Base-by-base conservation (phyloP, 2,329 filamentous ascomycete genomes). In the Alternaria hordeiaustralica region DNA sequence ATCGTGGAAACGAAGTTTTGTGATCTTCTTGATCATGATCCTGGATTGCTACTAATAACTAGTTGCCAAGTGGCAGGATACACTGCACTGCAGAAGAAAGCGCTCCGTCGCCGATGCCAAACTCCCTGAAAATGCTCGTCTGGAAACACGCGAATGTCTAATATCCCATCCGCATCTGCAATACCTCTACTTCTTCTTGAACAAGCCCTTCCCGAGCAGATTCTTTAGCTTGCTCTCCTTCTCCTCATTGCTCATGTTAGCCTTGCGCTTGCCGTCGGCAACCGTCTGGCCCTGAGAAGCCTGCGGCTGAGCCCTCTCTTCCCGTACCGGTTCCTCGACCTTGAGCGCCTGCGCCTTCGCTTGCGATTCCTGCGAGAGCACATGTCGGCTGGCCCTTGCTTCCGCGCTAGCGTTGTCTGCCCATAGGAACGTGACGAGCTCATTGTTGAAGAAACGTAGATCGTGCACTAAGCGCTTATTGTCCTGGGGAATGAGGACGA, bases 381-480 rank as follows among this genome's bases (percentile, higher is more conserved):
- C 88, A 15, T 86, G 82, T 23, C 72, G 70, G 80, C 59, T 81
- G 28, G 85, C 85, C 63, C 89, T 84, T 5, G 85, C 86, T 11
- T 85, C 81, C 1, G 82, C 73, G n/a, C 86, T 84, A 1, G 89
- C 91, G 41, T 79, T 84, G 50, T 90, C 86, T 20, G 89, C 87
- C 92, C 93, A 97, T 1, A 89, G 81, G 64, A 97, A 87, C 63
- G 90, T 95, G 46, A 97, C 83, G 9, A 97, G 83, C 30, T 94
- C 89, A 33, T 88, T 86, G 7, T 89, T 89, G 4, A 85, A 86
- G 66, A 97, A 87, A 13, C 89, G 88, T 69, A 97, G 86, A 60
- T 90, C 88, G 55, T 86, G 84, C 61, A 97, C 92, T n/a, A 97
- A 82, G 47, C 78, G 86, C 75, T 85, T 85, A 36, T 80, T 77